Conservation (phyloP, 352 stramenopile species). For the Thalassiosira mediterranea region DNA sequence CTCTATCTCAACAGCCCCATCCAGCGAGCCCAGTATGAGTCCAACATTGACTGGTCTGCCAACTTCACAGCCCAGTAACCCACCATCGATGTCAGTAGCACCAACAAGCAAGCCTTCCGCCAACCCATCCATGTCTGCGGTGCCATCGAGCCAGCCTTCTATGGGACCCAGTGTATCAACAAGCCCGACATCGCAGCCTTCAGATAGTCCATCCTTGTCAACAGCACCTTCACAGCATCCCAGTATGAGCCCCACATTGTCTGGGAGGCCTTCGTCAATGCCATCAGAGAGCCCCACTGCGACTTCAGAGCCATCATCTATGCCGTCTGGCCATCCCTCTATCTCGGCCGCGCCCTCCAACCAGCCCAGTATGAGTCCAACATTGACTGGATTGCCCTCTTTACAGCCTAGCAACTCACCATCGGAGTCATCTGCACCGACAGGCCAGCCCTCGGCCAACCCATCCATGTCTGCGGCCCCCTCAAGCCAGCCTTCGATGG, state of each 20-base stretch:
- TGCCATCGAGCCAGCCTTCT: slow-evolving; percentile 2
- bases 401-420: background rate
- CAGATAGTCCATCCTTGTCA: background rate
- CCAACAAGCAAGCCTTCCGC: background rate
- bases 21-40: background rate
- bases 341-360: background rate
- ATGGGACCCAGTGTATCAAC: background rate
- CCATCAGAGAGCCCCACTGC: background rate
- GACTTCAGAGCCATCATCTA: background rate
- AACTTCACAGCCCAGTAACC: background rate
- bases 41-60: background rate
- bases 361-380: background rate
- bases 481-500: slow-evolving; percentile 1
- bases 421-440: background rate
- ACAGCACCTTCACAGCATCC: background rate
- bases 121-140: background rate
- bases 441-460: no score
- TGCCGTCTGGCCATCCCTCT: background rate
- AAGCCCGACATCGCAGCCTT: slow-evolving; percentile 1
- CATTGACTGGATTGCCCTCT: background rate
- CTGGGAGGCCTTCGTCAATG: background rate
- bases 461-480: no score
- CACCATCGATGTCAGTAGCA: background rate
- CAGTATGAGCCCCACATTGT: background rate
- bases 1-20: background rate